A percentile compares a stretch with the other conserved stretches of the same genome.
These are phyloP conservation scores for Panicum miliaceum DNA, from an alignment of 176 grass and related monocot species.

Conservation along the genomic window DNA sequence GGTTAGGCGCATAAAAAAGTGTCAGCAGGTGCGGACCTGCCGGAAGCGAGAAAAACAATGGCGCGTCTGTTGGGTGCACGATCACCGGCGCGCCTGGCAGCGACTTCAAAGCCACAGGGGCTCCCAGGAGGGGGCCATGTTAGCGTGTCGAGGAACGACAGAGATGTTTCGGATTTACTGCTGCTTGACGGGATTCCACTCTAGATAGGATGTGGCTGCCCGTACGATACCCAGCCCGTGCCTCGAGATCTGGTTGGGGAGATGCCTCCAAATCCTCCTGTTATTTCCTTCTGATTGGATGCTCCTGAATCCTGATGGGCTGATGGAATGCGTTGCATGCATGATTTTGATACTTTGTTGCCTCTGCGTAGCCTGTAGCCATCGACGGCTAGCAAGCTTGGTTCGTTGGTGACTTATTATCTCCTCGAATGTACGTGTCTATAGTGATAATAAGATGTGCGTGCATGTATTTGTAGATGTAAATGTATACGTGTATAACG, in stretches of 20 bases:
- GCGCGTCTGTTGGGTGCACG: constrained; percentile 31
- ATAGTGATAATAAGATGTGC: no score
- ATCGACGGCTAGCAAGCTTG: background rate
- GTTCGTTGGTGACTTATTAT: no score
- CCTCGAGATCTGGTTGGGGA: background rate
- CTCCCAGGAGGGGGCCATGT: constrained; percentile 11
- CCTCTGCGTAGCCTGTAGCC: background rate
- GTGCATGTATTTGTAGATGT: no score
- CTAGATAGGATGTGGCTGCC: background rate
- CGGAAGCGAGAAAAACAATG: background rate
- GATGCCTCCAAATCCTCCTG: no score
- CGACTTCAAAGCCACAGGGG: background rate
- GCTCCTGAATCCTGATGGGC: background rate
- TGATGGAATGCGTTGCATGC: background rate
- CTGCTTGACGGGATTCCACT: background rate
- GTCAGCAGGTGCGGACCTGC: background rate
- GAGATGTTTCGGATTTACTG: background rate
- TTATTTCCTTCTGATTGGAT: background rate
- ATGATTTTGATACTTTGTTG: background rate
- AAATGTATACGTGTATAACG: no score
- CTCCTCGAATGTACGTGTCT: no score
- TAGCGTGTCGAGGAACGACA: constrained; percentile 1
- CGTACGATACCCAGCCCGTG: background rate
- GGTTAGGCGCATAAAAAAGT: background rate
- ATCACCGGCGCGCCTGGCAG: constrained; percentile 37